Base-by-base conservation (phyloP, 331 rosid species). In the Malus hybrid region DNA sequence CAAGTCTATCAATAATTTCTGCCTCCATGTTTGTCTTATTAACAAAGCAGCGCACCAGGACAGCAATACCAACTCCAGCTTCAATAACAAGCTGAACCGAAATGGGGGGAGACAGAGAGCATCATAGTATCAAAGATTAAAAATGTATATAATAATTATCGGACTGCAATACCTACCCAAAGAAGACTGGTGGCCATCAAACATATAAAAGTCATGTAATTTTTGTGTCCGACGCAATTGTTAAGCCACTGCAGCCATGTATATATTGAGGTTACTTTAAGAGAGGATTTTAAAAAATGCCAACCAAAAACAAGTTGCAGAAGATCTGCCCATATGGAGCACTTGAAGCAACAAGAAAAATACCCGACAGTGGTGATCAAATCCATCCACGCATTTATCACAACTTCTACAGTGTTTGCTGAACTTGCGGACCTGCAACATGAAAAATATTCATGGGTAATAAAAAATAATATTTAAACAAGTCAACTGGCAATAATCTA, bases 291-390 rank as follows among this genome's bases (percentile, higher is more conserved):
- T 24, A 74, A 61, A 69, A 66, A 14, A 65, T 59, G 71, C 69
- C 67, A 76, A 65, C 42, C 10, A 20, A 85, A 69, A 73, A 69
- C 39, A 77, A 71, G 62, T 50, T 77, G 48, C 79, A 76, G n/a
- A 75, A 72, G 62, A 65, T 56, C 20, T 57, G 80, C 78, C 62
- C 54, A 24, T 24, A 71, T 18, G 13, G 46, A 76, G 67, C 42
- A 44, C 63, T 44, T 7, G 57, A 15, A 66, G 61, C 61, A 72
- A 67, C 6, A 55, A 3, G 27, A 65, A 59, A 64, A 46, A 82
- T 91, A 94, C 98, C 90, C 97, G 91, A 59, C 98, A 94, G 85
- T 94, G 98, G 83, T 94, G 98, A 88, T 94, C 98, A 69, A 94
- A 94, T 33, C 96, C 98, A 76, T 91, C 96, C 54, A 94, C 97